A percentile compares a stretch with the other conserved stretches of the same genome.
These are phyloP conservation scores for Reutealis trisperma DNA, from an alignment of 345 rosid species.

Conservation along the genomic window DNA sequence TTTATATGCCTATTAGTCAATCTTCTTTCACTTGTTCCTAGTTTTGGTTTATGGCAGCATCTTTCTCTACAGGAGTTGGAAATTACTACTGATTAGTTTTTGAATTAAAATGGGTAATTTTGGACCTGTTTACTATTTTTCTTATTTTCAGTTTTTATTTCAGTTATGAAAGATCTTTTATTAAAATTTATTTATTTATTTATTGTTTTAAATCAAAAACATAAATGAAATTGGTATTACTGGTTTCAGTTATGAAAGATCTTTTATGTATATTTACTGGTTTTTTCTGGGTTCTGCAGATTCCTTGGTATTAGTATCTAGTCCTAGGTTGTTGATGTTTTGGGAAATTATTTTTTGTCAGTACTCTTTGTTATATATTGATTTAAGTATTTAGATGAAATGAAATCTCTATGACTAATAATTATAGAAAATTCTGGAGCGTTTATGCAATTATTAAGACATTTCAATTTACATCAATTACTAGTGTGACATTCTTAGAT, in stretches of 20 bases:
- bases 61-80: constrained; percentile 41
- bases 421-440: no score
- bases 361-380: constrained; percentile 14
- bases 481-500: constrained; percentile 59
- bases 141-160: no score
- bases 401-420: no score
- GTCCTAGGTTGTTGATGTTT: constrained; percentile 58
- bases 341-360: no score
- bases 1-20: constrained; percentile 57
- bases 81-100: constrained; percentile 7
- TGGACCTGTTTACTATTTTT: no score
- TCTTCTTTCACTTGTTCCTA: constrained; percentile 31
- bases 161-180: no score
- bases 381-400: no score
- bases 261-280: no score
- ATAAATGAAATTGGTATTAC: no score
- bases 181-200: no score
- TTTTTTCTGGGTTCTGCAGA: constrained; percentile 26
- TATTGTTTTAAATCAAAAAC: no score
- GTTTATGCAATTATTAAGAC: constrained; percentile 55
- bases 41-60: constrained; percentile 51
- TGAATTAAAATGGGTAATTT: background rate
- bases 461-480: constrained; percentile 53
- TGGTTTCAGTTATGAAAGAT: no score
- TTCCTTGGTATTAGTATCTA: constrained; percentile 65